Evolutionary conservation across 805 yeast species (phyloP).

Genomic region (Candida stauntonica): DNA sequence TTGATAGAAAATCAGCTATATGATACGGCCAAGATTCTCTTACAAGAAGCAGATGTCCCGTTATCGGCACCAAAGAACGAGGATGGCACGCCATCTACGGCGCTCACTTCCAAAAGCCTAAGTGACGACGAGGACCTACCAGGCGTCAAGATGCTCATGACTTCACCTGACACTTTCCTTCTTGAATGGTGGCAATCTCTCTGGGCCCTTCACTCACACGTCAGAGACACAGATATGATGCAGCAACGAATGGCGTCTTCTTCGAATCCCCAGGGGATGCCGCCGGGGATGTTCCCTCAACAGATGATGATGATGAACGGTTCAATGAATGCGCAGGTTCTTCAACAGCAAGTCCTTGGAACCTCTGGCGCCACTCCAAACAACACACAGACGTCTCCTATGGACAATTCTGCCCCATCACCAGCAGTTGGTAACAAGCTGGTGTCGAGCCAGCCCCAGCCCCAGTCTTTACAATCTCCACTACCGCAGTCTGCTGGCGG

Average conservation of each 20-base stretch:
- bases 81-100: neutral
- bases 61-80: constrained; percentile 20
- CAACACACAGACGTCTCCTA: constrained; percentile 6
- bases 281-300: too few relatives aligned
- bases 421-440: constrained; percentile 1
- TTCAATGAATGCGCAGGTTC: neutral
- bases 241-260: constrained; percentile 13
- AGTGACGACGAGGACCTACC: constrained; percentile 23
- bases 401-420: constrained; percentile 3
- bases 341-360: neutral
- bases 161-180: constrained; percentile 42
- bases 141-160: constrained; percentile 37
- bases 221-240: constrained; percentile 32
- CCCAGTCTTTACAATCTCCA: constrained; percentile 21
- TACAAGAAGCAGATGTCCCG: constrained; percentile 43
- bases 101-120: constrained; percentile 5
- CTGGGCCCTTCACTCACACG: constrained; percentile 45
- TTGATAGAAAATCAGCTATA: constrained; percentile 41
- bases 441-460: constrained; percentile 4
- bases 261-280: too few relatives aligned
- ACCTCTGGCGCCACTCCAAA: neutral
- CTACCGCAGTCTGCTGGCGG: constrained; percentile 17
- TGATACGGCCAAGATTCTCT: constrained; percentile 46
- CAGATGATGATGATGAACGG: neutral
- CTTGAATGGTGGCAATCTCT: constrained; percentile 55